Conservation (phyloP, 2,329 filamentous ascomycete species). For the Fusarium poae region DNA sequence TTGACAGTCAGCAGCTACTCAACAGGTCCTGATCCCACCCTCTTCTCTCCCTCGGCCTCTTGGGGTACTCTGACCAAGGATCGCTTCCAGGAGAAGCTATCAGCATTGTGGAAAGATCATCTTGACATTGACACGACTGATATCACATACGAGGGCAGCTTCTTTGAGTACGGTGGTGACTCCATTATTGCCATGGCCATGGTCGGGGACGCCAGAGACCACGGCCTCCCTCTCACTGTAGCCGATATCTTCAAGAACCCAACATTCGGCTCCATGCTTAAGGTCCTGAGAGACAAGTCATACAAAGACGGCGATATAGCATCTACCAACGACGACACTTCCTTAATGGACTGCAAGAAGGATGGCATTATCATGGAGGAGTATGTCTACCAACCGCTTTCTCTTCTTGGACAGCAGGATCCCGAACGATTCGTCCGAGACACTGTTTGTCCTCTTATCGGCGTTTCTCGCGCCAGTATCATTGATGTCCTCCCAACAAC, state of each 20-base stretch:
- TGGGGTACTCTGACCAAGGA: slow-evolving; percentile 9
- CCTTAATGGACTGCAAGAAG: slow-evolving; percentile 1
- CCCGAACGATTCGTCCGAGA: slow-evolving; percentile 27
- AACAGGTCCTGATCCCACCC: slow-evolving; percentile 5
- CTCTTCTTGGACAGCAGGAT: slow-evolving; percentile 8
- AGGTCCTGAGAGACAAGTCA: slow-evolving; percentile 18
- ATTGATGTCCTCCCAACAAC: slow-evolving; percentile 41
- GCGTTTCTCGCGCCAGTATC: slow-evolving; percentile 42
- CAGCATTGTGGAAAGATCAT: slow-evolving; percentile 27
- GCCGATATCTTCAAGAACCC: slow-evolving; percentile 44
- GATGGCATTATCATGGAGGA: background rate
- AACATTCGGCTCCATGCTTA: slow-evolving; percentile 22
- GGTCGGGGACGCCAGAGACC: slow-evolving; percentile 31
- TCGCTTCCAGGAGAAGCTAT: slow-evolving; percentile 31
- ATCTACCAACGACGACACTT: slow-evolving; percentile 9
- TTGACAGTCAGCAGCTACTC: slow-evolving; percentile 33
- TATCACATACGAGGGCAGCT: slow-evolving; percentile 31
- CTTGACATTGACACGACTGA: slow-evolving; percentile 9
- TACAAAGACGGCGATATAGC: slow-evolving; percentile 25
- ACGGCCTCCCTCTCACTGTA: slow-evolving; percentile 31
- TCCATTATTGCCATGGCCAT: slow-evolving; percentile 44
- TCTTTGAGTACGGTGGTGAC: slow-evolving; percentile 40
- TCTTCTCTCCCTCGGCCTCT: slow-evolving; percentile 12
- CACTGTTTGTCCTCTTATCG: slow-evolving; percentile 26
- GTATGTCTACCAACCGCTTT: slow-evolving; percentile 15